Conservation (phyloP, 2,329 filamentous ascomycete genomes). For the Herpotrichia juniperi region DNA sequence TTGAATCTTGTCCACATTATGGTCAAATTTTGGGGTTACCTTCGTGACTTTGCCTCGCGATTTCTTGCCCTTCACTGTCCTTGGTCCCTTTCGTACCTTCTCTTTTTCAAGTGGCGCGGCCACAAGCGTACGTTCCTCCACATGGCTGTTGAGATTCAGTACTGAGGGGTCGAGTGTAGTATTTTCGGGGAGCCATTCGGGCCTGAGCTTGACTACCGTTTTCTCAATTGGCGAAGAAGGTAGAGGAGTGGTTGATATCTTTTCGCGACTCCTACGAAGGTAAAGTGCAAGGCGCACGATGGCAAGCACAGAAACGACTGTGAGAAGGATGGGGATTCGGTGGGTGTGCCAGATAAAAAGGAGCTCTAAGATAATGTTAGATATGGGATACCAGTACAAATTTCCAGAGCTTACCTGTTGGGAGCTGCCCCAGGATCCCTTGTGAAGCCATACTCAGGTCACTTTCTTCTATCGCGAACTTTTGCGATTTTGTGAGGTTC, state of each 20-base stretch:
- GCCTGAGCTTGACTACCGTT: slow-evolving; percentile 34
- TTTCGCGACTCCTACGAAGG: slow-evolving; percentile 33
- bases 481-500: slow-evolving; percentile 5
- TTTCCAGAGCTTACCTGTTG: slow-evolving; percentile 17
- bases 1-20: slow-evolving; percentile 61
- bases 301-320: slow-evolving; percentile 33
- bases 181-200: slow-evolving; percentile 44
- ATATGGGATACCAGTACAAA: neutral
- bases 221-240: slow-evolving; percentile 41
- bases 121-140: slow-evolving; percentile 30
- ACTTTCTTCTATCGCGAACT: neutral
- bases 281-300: slow-evolving; percentile 36
- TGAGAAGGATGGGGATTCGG: slow-evolving; percentile 40
- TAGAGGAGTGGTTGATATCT: slow-evolving; percentile 34
- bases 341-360: slow-evolving; percentile 45
- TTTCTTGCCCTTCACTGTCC: slow-evolving; percentile 47
- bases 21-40: slow-evolving; percentile 28
- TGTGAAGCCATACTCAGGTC: slow-evolving; percentile 20
- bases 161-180: slow-evolving; percentile 26
- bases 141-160: slow-evolving; percentile 36
- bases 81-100: slow-evolving; percentile 42
- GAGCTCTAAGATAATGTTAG: slow-evolving; percentile 30
- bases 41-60: slow-evolving; percentile 23
- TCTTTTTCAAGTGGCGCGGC: slow-evolving; percentile 17
- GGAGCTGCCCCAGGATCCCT: slow-evolving; percentile 17